Evolutionary conservation across 306 rosid species (phyloP).

Genomic region (Lablab purpureus): DNA sequence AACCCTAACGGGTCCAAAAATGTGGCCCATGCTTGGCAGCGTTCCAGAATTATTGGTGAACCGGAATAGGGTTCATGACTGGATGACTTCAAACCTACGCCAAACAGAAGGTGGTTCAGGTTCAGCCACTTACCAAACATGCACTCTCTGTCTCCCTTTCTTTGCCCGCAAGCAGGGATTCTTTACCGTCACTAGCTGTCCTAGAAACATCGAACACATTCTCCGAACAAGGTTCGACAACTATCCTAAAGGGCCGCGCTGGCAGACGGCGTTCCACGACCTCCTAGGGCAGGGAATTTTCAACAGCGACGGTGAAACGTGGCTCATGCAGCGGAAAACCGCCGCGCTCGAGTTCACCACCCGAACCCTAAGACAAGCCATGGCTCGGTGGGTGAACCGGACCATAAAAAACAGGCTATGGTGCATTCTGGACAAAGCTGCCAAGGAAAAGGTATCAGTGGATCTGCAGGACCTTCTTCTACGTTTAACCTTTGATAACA

Average conservation of each 20-base stretch:
- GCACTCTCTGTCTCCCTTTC: slow-evolving; percentile 72
- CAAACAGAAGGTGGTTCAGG: slow-evolving; percentile 35
- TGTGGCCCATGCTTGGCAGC: slow-evolving; percentile 82
- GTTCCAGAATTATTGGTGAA: slow-evolving; percentile 67
- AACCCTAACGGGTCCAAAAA: slow-evolving; percentile 69
- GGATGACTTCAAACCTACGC: slow-evolving; percentile 71
- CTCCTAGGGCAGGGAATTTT: slow-evolving; percentile 90
- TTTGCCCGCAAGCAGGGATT: slow-evolving; percentile 69
- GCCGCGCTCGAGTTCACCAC: slow-evolving; percentile 96
- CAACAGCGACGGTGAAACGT: slow-evolving; percentile 91
- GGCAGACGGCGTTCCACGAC: slow-evolving; percentile 92
- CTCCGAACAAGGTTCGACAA: slow-evolving; percentile 80
- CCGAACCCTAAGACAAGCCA: slow-evolving; percentile 82
- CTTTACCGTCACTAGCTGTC: slow-evolving; percentile 79
- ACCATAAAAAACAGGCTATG: slow-evolving; percentile 80
- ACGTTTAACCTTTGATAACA: slow-evolving; percentile 87
- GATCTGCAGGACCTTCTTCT: slow-evolving; percentile 88
- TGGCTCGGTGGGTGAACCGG: slow-evolving; percentile 96
- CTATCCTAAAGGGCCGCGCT: slow-evolving; percentile 88
- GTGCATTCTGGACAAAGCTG: slow-evolving; percentile 82
- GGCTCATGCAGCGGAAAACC: slow-evolving; percentile 95
- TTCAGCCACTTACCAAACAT: slow-evolving; percentile 72
- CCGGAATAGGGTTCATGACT: slow-evolving; percentile 75
- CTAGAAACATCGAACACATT: slow-evolving; percentile 84
- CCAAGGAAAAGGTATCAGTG: slow-evolving; percentile 54